Evolutionary conservation across 2,329 filamentous ascomycete genomes (phyloP).

Genomic region (Ceratocystis cubensis): DNA sequence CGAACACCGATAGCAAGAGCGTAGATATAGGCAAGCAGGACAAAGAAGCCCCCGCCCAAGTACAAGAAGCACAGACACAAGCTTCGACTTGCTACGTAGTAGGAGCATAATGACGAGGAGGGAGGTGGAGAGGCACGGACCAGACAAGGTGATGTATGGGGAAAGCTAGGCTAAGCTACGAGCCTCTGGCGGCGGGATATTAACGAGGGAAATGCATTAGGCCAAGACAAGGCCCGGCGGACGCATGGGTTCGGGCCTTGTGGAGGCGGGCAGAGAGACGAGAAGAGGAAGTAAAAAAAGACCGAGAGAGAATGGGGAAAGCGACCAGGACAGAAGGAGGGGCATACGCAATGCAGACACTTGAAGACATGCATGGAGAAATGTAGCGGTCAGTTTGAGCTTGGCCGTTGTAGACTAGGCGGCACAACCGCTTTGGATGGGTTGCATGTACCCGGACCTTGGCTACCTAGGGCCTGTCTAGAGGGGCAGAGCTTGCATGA

Average conservation of each 20-base stretch:
- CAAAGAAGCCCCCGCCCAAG: neutral
- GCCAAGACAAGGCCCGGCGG: neutral
- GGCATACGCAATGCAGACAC: neutral
- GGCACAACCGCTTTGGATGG: too few species aligned
- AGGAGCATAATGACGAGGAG: neutral
- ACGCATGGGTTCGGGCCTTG: neutral
- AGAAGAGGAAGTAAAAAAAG: neutral
- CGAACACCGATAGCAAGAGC: too few species aligned
- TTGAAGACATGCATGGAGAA: neutral
- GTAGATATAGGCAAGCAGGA: too few species aligned
- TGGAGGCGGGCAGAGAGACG: neutral
- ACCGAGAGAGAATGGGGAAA: neutral
- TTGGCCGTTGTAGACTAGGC: neutral
- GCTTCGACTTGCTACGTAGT: too few species aligned
- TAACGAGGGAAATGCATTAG: neutral
- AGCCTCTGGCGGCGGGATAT: neutral
- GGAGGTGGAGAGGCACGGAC: neutral
- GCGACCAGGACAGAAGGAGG: neutral
- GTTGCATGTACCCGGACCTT: neutral
- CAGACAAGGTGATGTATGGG: neutral
- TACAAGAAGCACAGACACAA: constrained; percentile 5
- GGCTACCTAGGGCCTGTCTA: neutral
- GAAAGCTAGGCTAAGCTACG: neutral
- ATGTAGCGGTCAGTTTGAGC: constrained; percentile 5
- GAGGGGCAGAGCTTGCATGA: neutral